Percentiles rank a stretch among this genome's conserved stretches.
phyloP scores from a whole-genome alignment of 116 monocot genomes.

The Iris pallida region DNA sequence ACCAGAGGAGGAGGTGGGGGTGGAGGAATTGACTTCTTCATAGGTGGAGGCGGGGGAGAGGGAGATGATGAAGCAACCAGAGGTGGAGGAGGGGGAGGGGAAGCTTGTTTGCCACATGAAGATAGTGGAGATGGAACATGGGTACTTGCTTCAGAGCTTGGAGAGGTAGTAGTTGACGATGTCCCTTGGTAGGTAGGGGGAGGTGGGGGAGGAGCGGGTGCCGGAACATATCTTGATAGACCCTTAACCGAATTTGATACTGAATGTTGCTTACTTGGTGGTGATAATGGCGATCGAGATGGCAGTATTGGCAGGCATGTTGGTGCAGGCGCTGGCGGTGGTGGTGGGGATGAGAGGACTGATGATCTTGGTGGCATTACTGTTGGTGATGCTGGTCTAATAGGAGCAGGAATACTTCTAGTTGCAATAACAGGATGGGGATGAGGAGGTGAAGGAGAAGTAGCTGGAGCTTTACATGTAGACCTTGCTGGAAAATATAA shows the following conservation, averaged over 20 bases:
- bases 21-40: constrained; percentile 14
- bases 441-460: constrained; percentile 14
- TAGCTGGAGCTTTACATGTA: constrained; percentile 5
- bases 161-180: neutral
- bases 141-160: neutral
- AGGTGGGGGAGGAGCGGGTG: constrained; percentile 1
- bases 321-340: too few species aligned
- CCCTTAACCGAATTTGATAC: constrained; percentile 1
- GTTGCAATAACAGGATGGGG: constrained; percentile 4
- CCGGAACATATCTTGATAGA: neutral
- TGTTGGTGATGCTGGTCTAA: neutral
- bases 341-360: too few species aligned
- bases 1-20: constrained; percentile 9
- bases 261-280: constrained; percentile 1
- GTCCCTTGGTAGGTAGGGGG: neutral
- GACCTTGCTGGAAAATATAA: constrained; percentile 6
- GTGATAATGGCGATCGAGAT: neutral
- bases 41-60: constrained; percentile 5
- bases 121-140: neutral
- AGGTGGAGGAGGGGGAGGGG: neutral
- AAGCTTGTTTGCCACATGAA: neutral
- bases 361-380: too few species aligned
- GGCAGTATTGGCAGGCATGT: neutral
- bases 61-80: constrained; percentile 1
- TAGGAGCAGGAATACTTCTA: neutral